These are phyloP conservation scores for Exsudoporus frostii DNA, from an alignment of 768 basidiomycete genomes.

Conservation along the genomic window DNA sequence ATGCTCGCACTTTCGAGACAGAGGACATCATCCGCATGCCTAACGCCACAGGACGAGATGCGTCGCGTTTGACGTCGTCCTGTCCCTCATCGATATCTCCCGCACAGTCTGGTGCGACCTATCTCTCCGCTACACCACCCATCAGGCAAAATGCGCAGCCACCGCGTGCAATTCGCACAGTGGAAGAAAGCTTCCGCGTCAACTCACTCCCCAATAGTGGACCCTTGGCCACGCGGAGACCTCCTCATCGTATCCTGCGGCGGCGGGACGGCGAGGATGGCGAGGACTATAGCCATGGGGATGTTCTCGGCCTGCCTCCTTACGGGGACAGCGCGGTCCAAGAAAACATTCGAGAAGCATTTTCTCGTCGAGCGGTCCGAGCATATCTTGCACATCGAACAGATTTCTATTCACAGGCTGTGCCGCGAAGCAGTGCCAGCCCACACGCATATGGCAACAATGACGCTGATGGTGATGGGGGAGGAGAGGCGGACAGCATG, in stretches of 20 bases:
- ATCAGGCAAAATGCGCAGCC: constrained; percentile 17
- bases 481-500: constrained; percentile 41
- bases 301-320: constrained; percentile 53
- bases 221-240: constrained; percentile 17
- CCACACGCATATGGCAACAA: constrained; percentile 17
- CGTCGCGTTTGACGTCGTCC: constrained; percentile 10
- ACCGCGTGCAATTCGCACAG: constrained; percentile 44
- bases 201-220: constrained; percentile 13
- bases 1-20: constrained; percentile 81
- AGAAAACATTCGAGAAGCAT: constrained; percentile 53
- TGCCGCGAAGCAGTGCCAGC: constrained; percentile 10
- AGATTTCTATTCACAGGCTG: constrained; percentile 25
- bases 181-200: constrained; percentile 56
- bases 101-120: constrained; percentile 8
- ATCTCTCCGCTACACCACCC: constrained; percentile 9
- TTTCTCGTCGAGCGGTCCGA: constrained; percentile 48
- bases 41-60: constrained; percentile 26
- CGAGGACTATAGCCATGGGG: constrained; percentile 38
- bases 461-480: constrained; percentile 25
- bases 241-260: constrained; percentile 19
- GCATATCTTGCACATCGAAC: constrained; percentile 29
- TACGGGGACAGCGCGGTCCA: constrained; percentile 55
- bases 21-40: constrained; percentile 68
- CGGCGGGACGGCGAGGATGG: constrained; percentile 27
- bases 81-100: constrained; percentile 11